Evolutionary conservation across 2,329 filamentous ascomycete species (phyloP).

Genomic region (Cercospora canescens): DNA sequence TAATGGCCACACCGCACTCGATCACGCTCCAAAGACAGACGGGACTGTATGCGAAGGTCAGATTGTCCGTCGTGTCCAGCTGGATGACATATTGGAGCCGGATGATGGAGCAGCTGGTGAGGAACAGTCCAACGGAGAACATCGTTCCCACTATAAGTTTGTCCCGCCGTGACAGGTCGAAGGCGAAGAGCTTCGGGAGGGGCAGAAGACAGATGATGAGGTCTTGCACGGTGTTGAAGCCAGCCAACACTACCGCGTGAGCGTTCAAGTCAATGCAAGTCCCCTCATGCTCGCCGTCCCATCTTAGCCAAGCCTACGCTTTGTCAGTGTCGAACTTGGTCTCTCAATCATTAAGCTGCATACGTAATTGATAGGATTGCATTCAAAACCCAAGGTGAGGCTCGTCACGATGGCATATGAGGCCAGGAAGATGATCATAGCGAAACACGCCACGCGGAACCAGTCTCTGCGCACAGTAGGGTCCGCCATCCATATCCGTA

Average conservation of each 20-base stretch:
- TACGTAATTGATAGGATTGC: slow-evolving; percentile 15
- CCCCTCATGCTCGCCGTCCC: slow-evolving; percentile 9
- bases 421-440: slow-evolving; percentile 1
- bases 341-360: neutral
- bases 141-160: slow-evolving; percentile 7
- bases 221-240: slow-evolving; percentile 14
- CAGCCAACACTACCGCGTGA: slow-evolving; percentile 10
- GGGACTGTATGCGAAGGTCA: slow-evolving; percentile 19
- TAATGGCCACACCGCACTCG: slow-evolving; percentile 19
- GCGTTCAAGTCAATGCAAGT: slow-evolving; percentile 11
- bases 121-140: slow-evolving; percentile 23
- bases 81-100: slow-evolving; percentile 13
- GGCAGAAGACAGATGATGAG: slow-evolving; percentile 16
- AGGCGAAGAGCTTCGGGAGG: slow-evolving; percentile 9
- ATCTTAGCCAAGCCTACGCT: slow-evolving; percentile 9
- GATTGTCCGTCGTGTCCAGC: slow-evolving; percentile 16
- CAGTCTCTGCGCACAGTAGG: neutral
- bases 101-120: slow-evolving; percentile 22
- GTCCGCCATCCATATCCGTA: slow-evolving; percentile 7
- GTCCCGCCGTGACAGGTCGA: slow-evolving; percentile 4
- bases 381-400: slow-evolving; percentile 12
- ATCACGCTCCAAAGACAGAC: slow-evolving; percentile 21
- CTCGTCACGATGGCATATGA: slow-evolving; percentile 9
- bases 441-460: slow-evolving; percentile 7
- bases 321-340: neutral